Percentiles rank a stretch among this genome's conserved stretches.
Conservation (phyloP, 2,329 filamentous ascomycete species). For the Hymenoscyphus fructigenus region DNA sequence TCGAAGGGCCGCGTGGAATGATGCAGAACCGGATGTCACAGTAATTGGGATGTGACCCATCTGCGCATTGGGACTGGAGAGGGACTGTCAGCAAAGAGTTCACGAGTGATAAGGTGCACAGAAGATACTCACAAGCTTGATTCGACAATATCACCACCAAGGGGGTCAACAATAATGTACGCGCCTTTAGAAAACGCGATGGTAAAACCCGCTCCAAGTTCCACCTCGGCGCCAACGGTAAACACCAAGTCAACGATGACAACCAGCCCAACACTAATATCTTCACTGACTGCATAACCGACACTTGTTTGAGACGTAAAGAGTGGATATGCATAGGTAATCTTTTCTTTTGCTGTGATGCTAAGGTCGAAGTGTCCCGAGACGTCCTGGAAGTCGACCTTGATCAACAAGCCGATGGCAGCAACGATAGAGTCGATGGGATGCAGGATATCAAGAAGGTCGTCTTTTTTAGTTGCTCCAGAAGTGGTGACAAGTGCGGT, state of each 20-base stretch:
- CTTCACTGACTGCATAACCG: slow-evolving; percentile 23
- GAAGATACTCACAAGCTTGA: slow-evolving; percentile 22
- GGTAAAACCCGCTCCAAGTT: slow-evolving; percentile 28
- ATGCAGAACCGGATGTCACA: slow-evolving; percentile 23
- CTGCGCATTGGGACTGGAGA: slow-evolving; percentile 16
- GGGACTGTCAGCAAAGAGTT: slow-evolving; percentile 9
- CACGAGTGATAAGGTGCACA: background rate
- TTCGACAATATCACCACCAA: slow-evolving; percentile 25
- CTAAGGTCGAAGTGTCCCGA: slow-evolving; percentile 4
- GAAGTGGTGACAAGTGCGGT: background rate
- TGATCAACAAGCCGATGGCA: slow-evolving; percentile 2
- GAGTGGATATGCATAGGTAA: background rate
- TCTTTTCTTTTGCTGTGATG: background rate
- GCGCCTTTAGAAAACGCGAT: slow-evolving; percentile 28
- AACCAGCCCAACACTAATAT: slow-evolving; percentile 25
- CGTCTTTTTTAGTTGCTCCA: slow-evolving; percentile 3
- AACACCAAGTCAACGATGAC: slow-evolving; percentile 29
- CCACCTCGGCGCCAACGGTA: slow-evolving; percentile 22
- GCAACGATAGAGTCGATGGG: slow-evolving; percentile 4
- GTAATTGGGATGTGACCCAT: slow-evolving; percentile 25
- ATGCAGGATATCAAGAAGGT: background rate
- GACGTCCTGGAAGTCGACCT: slow-evolving; percentile 3
- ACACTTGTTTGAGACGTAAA: slow-evolving; percentile 1
- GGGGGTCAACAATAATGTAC: slow-evolving; percentile 28
- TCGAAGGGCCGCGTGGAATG: slow-evolving; percentile 27